phyloP scores from a whole-genome alignment of 345 rosid genomes.

The Arabidopsis arenosa region DNA sequence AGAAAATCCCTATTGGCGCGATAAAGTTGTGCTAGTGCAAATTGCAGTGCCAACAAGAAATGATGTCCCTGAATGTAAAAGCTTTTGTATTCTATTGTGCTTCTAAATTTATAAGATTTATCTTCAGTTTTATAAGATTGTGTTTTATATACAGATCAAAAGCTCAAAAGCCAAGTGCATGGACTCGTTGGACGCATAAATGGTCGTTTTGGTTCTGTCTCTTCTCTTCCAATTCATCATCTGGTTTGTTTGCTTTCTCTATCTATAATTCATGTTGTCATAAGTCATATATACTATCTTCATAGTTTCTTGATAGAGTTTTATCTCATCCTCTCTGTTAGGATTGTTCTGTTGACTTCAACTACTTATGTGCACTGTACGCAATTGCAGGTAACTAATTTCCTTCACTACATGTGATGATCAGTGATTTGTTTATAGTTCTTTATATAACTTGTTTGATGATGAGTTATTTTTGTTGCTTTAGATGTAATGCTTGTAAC shows the following conservation, averaged over 20 bases:
- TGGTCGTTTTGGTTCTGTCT: conserved; percentile 89
- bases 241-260: conserved; percentile 60
- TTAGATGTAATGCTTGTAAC: conserved; percentile 95
- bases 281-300: conserved; percentile 16
- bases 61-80: conserved; percentile 91
- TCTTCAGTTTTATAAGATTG: not conserved
- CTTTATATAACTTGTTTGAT: conserved; percentile 2
- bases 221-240: conserved; percentile 89
- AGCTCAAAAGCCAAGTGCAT: conserved; percentile 89
- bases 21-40: conserved; percentile 89
- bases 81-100: not conserved
- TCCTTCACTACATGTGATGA: not conserved
- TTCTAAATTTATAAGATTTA: not conserved
- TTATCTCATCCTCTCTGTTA: conserved; percentile 38
- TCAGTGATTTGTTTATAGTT: conserved; percentile 1
- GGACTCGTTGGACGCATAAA: conserved; percentile 95
- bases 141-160: conserved; percentile 55
- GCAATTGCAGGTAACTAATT: conserved; percentile 81
- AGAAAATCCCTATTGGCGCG: conserved; percentile 80
- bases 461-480: not conserved
- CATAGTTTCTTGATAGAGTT: conserved; percentile 7
- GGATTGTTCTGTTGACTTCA: conserved; percentile 91
- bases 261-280: not conserved
- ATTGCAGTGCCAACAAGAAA: conserved; percentile 98
- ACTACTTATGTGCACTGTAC: conserved; percentile 74